Percentiles rank a stretch among this genome's conserved stretches.
phyloP scores from a whole-genome alignment of 345 rosid genomes.

The Eucalyptus pauciflora region DNA sequence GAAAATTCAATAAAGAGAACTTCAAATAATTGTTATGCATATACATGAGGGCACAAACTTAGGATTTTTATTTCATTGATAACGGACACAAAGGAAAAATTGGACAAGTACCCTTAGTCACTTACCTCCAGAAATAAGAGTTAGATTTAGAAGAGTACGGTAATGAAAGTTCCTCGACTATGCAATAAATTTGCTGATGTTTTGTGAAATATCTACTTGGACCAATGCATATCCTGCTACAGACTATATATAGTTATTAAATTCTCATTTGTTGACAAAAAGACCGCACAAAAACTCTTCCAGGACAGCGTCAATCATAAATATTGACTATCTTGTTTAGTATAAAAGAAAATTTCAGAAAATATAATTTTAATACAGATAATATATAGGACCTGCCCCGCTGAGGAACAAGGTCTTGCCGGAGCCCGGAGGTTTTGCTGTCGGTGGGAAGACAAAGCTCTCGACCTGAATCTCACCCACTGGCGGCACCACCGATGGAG shows the following conservation, averaged over 20 bases:
- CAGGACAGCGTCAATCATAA: not conserved
- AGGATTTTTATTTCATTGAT: not conserved
- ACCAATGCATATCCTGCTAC: not conserved
- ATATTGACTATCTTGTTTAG: not conserved
- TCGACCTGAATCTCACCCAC: constrained; percentile 36
- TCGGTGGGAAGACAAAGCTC: constrained; percentile 26
- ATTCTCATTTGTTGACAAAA: not conserved
- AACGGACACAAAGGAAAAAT: not conserved
- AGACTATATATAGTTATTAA: not conserved
- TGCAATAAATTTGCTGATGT: not conserved
- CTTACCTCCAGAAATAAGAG: not conserved
- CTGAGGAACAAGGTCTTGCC: constrained; percentile 46
- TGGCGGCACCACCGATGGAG: not conserved
- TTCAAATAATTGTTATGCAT: not conserved
- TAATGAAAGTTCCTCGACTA: not conserved
- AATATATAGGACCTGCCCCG: constrained; percentile 39
- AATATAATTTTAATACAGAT: not conserved
- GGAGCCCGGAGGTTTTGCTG: constrained; percentile 53
- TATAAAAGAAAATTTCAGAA: not conserved
- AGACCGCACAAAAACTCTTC: not conserved
- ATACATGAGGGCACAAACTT: not conserved
- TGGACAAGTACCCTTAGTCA: not conserved
- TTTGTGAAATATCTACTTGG: not conserved
- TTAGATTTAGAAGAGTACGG: not conserved
- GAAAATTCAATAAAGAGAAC: not conserved